Percentiles rank a stretch among this genome's conserved stretches.
These are phyloP conservation scores for Pythium oligandrum DNA, from an alignment of 352 stramenopile species.

Conservation along the genomic window DNA sequence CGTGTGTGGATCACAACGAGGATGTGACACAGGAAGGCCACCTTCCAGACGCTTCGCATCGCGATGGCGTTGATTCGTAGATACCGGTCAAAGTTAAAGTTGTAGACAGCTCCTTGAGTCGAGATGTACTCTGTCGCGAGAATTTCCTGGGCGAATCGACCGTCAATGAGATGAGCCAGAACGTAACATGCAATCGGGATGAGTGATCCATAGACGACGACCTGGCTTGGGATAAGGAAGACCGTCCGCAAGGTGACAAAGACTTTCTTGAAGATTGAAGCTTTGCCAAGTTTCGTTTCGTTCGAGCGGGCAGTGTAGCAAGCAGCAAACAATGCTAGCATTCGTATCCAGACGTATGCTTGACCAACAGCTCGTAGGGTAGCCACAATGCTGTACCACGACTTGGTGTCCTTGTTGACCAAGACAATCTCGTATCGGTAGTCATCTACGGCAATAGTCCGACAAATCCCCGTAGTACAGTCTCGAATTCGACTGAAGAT, in stretches of 20 bases:
- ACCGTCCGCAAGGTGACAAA: conserved; percentile 14
- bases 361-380: conserved; percentile 27
- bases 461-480: conserved; percentile 13
- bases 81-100: too few relatives aligned
- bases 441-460: conserved; percentile 36
- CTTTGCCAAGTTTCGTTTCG: too few relatives aligned
- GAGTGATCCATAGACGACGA: conserved; percentile 40
- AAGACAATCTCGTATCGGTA: conserved; percentile 33
- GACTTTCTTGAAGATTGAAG: neutral
- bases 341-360: conserved; percentile 29
- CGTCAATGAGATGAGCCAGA: conserved; percentile 39
- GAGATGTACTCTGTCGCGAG: conserved; percentile 28
- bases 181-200: conserved; percentile 44
- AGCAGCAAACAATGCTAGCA: conserved; percentile 21
- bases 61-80: neutral
- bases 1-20: neutral
- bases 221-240: conserved; percentile 45
- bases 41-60: neutral
- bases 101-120: conserved; percentile 6
- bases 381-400: conserved; percentile 28
- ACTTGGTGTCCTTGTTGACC: conserved; percentile 18
- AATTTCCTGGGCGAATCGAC: conserved; percentile 30
- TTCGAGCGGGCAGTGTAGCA: conserved; percentile 12
- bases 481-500: conserved; percentile 6
- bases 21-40: neutral